These are phyloP conservation scores for Alliaria petiolata DNA, from an alignment of 345 rosid species.

Conservation along the genomic window DNA sequence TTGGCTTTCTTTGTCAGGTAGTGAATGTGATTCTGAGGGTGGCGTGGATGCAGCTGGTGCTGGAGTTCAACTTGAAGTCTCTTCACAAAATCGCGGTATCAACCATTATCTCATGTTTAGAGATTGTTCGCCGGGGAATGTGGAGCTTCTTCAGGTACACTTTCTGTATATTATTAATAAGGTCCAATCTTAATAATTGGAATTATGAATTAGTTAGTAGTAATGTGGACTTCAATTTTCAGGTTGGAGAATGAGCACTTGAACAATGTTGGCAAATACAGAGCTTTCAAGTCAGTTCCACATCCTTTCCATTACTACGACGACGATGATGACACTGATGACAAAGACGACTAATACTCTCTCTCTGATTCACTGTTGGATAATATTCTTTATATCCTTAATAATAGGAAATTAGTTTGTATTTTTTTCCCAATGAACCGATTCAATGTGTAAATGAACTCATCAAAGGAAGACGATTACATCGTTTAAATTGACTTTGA, in stretches of 20 bases:
- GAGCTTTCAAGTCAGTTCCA: constrained; percentile 39
- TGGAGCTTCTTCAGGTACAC: constrained; percentile 87
- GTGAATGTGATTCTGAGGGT: constrained; percentile 52
- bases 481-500: background rate
- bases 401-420: too few species aligned
- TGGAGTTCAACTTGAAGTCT: constrained; percentile 44
- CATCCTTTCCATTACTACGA: constrained; percentile 38
- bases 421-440: too few species aligned
- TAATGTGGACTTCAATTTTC: background rate
- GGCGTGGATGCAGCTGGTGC: constrained; percentile 65
- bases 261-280: constrained; percentile 35
- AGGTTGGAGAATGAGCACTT: constrained; percentile 40
- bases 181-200: background rate
- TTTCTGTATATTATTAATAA: too few species aligned
- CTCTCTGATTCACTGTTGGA: background rate
- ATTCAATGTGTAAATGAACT: constrained; percentile 1
- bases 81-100: constrained; percentile 47
- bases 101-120: constrained; percentile 51
- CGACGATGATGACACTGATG: too few species aligned
- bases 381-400: too few species aligned
- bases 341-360: constrained; percentile 26
- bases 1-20: constrained; percentile 29
- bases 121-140: constrained; percentile 59
- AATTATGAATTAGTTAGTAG: background rate
- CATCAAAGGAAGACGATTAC: background rate